Percentiles rank a stretch among this genome's conserved stretches.
phyloP scores from a whole-genome alignment of 139 green algal species.

The Mychonastes homosphaera region DNA sequence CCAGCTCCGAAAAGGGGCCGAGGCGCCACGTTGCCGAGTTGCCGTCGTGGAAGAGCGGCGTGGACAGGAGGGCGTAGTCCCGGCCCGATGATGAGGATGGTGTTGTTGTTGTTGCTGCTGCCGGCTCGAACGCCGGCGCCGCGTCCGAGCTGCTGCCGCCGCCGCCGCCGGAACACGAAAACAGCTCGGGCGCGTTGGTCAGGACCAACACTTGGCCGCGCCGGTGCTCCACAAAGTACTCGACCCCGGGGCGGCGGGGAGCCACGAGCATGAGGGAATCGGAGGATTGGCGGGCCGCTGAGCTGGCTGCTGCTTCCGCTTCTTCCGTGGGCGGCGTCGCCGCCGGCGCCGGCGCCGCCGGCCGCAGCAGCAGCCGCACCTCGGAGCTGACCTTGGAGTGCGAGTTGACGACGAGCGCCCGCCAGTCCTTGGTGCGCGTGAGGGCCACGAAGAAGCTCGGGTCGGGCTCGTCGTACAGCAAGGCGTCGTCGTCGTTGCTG shows the following conservation, averaged over 20 bases:
- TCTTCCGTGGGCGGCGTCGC: too few species aligned
- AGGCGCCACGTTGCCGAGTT: too few species aligned
- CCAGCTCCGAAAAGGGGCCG: too few species aligned
- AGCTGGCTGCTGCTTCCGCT: neutral
- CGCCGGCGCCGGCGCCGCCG: too few species aligned
- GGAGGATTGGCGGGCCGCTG: neutral
- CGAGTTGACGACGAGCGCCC: conserved; percentile 36
- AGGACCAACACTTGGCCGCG: conserved; percentile 23
- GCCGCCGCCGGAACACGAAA: neutral
- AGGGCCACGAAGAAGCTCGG: conserved; percentile 38
- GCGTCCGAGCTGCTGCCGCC: neutral
- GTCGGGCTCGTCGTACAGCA: conserved; percentile 37
- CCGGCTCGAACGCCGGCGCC: neutral
- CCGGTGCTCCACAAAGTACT: conserved; percentile 72
- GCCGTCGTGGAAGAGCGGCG: too few species aligned
- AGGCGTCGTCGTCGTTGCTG: neutral
- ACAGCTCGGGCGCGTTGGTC: conserved; percentile 17
- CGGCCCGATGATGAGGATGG: too few species aligned
- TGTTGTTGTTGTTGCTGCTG: neutral
- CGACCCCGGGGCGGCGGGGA: conserved; percentile 26
- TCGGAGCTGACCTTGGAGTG: conserved; percentile 53
- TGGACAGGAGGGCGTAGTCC: too few species aligned
- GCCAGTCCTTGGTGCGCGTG: conserved; percentile 52
- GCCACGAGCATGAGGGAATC: conserved; percentile 31
- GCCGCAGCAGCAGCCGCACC: conserved; percentile 17